Percentiles rank a stretch among this genome's conserved stretches.
These are phyloP conservation scores for Kandelia obovata DNA, from an alignment of 345 rosid species.

Conservation along the genomic window DNA sequence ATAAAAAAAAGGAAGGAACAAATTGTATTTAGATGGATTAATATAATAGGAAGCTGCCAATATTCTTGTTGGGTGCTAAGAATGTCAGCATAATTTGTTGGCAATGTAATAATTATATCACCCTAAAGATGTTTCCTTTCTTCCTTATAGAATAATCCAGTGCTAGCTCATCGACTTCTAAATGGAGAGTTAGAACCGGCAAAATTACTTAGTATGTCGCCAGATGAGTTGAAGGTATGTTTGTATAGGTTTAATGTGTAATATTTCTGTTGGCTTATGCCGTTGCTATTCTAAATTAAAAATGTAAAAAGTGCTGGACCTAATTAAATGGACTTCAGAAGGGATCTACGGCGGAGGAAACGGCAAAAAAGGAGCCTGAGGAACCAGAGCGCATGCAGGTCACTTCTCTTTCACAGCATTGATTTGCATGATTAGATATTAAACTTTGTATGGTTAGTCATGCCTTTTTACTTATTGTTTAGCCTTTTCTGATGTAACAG, in stretches of 20 bases:
- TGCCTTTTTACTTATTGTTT: constrained; percentile 1
- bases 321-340: constrained; percentile 44
- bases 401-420: neutral
- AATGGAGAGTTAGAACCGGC: constrained; percentile 77
- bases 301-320: neutral
- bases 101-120: neutral
- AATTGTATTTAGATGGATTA: neutral
- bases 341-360: constrained; percentile 89
- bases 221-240: constrained; percentile 77
- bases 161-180: constrained; percentile 69
- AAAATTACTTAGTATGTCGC: constrained; percentile 86
- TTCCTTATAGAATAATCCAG: constrained; percentile 43
- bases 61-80: neutral
- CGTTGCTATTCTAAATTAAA: neutral
- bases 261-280: neutral
- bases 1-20: neutral
- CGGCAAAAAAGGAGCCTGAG: constrained; percentile 75
- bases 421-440: neutral
- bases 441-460: neutral
- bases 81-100: constrained; percentile 1
- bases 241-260: neutral
- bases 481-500: constrained; percentile 27
- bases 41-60: neutral
- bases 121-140: neutral
- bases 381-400: constrained; percentile 84